These are phyloP conservation scores for Plasmodiophora brassicae DNA, from an alignment of 208 protist species.

Conservation along the genomic window DNA sequence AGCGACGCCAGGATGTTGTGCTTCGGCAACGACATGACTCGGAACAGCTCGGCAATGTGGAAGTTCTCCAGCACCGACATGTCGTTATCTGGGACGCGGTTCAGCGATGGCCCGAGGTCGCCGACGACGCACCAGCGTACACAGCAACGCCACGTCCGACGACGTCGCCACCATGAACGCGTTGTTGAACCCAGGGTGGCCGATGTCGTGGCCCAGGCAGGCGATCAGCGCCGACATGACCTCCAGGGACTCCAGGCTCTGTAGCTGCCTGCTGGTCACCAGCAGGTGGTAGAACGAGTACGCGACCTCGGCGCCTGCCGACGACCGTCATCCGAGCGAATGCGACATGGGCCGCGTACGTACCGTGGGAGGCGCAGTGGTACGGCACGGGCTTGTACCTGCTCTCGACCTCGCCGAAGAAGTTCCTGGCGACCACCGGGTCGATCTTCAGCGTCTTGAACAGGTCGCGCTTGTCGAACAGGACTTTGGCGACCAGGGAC, in stretches of 20 bases:
- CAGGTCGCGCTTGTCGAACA: neutral
- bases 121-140: too few species aligned
- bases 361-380: constrained; percentile 42
- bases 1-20: constrained; percentile 25
- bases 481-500: too few species aligned
- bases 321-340: too few species aligned
- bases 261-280: neutral
- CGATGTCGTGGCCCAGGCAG: constrained; percentile 46
- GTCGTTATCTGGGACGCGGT: too few species aligned
- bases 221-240: constrained; percentile 47
- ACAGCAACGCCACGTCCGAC: constrained; percentile 44
- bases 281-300: constrained; percentile 40
- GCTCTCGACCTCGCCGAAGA: neutral
- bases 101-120: too few species aligned
- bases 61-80: constrained; percentile 50
- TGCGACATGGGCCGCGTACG: too few species aligned
- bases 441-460: neutral
- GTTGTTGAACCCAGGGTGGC: constrained; percentile 48
- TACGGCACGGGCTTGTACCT: constrained; percentile 40
- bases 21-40: neutral
- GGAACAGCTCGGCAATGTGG: constrained; percentile 30
- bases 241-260: neutral
- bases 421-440: neutral
- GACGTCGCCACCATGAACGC: constrained; percentile 26
- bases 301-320: constrained; percentile 43